Evolutionary conservation across 345 rosid species (phyloP), one percentile per base, ranked within the genome.

Genomic region (Salix koriyanagi): DNA sequence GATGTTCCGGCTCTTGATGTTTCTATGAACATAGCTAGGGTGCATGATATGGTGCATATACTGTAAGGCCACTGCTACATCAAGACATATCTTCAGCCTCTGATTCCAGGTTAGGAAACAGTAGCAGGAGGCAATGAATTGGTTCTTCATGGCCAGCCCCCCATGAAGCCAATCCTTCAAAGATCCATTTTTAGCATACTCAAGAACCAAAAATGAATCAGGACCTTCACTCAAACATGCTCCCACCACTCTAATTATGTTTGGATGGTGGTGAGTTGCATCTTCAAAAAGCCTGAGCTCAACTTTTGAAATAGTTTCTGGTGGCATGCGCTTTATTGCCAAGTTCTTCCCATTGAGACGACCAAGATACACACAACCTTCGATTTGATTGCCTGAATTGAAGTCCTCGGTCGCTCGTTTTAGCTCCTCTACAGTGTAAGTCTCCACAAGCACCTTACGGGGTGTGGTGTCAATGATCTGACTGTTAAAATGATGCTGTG

Each of bases 111-210:
- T 89, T 88, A 94, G 77, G 84, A 92, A 92, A 75, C 98, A 92
- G 71, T 90, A 83, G 81, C 97, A 94, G 28, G 98, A 94, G 54
- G 92, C 91, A 25, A 94, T 92, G 87, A 92, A 94, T 12, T 94
- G 97, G 76, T 87, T 94, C 89, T 94, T 94, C 83, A 94, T 89
- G 5, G 97, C 98, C 72, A 94, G 84, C 58, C 97, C 97, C 21
- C 97, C 91, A 54, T 92, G 98, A 62, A 94, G 79, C 98, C 98
- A 94, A 13, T 94, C 98, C 84, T 89, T 91, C 62, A 94, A 79
- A 13, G 97, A 91, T 19, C 97, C 98, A 52, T 94, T 94, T 85
- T 85, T 88, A 0, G 94, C 98, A 41, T 89, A 91, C 85, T 94
- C 98, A 39, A 89, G 89, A 18, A 92, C 92, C 26, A 92, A 72